These are phyloP conservation scores for Fomitiporia mediterranea DNA, from an alignment of 1,284 basidiomycete species.

Conservation along the genomic window DNA sequence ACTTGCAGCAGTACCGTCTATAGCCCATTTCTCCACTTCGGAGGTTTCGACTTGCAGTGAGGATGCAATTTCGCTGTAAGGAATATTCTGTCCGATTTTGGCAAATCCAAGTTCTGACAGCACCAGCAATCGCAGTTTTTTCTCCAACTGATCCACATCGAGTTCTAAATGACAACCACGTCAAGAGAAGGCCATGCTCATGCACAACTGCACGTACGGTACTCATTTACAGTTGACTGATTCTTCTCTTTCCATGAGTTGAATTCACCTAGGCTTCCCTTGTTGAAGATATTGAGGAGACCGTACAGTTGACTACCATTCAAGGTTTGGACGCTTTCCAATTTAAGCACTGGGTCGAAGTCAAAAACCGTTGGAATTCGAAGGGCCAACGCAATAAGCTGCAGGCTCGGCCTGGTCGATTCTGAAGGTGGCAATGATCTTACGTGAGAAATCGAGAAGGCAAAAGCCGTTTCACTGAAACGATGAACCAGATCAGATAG, in stretches of 20 bases:
- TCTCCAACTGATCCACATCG: conserved; percentile 55
- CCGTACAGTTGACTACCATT: conserved; percentile 65
- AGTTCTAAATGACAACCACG: conserved; percentile 36
- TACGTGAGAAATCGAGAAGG: conserved; percentile 59
- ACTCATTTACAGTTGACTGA: conserved; percentile 47
- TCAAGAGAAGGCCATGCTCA: background rate
- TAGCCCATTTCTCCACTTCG: conserved; percentile 88
- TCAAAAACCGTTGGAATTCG: conserved; percentile 70
- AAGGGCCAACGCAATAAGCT: conserved; percentile 63
- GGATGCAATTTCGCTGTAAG: conserved; percentile 71
- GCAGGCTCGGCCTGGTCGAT: conserved; percentile 47
- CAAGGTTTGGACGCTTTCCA: conserved; percentile 66
- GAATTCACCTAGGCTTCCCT: conserved; percentile 61
- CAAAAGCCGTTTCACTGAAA: conserved; percentile 53
- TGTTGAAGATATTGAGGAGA: conserved; percentile 70
- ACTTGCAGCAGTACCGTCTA: conserved; percentile 62
- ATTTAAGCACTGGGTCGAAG: conserved; percentile 76
- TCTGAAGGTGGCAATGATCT: conserved; percentile 54
- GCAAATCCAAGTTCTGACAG: conserved; percentile 77
- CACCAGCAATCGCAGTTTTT: conserved; percentile 79
- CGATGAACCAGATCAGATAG: background rate
- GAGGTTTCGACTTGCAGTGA: conserved; percentile 61
- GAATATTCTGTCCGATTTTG: conserved; percentile 70
- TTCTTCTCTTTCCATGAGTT: conserved; percentile 58
- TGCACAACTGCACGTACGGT: conserved; percentile 43